A percentile compares a stretch with the other conserved stretches of the same genome.
Conservation (phyloP, 306 rosid species). For the Coriaria nepalensis region DNA sequence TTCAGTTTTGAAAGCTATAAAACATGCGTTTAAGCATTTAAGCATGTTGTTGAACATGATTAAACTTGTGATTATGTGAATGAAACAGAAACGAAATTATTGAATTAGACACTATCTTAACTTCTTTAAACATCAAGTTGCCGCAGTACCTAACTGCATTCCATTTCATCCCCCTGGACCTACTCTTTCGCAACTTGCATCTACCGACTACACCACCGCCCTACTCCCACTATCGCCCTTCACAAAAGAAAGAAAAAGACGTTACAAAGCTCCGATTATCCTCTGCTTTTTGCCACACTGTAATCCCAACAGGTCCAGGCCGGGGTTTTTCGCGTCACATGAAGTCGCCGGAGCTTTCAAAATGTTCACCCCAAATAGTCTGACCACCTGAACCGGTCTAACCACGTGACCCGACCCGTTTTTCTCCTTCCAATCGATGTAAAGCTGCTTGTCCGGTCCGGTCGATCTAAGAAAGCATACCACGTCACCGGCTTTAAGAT, state of each 20-base stretch:
- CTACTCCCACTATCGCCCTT: too few relatives aligned
- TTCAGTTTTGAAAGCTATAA: too few relatives aligned
- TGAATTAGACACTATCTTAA: too few relatives aligned
- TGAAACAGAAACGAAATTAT: too few relatives aligned
- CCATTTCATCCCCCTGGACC: background rate
- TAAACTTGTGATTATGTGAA: too few relatives aligned
- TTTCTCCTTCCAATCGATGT: slow-evolving; percentile 7
- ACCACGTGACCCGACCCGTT: background rate
- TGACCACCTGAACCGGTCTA: slow-evolving; percentile 10
- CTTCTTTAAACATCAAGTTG: too few relatives aligned
- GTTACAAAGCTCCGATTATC: slow-evolving; percentile 11
- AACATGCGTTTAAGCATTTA: too few relatives aligned
- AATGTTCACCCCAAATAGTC: slow-evolving; percentile 30
- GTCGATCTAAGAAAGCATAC: slow-evolving; percentile 22
- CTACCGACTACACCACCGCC: too few relatives aligned
- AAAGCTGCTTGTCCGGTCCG: slow-evolving; percentile 17
- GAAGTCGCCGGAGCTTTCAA: background rate
- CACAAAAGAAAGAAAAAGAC: background rate
- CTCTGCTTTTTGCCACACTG: slow-evolving; percentile 11
- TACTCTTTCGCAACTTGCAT: background rate
- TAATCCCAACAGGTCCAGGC: slow-evolving; percentile 3
- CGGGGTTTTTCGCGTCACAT: background rate
- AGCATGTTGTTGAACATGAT: too few relatives aligned
- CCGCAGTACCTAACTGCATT: too few relatives aligned
- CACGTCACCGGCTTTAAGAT: slow-evolving; percentile 22